A percentile compares a stretch with the other conserved stretches of the same genome.
phyloP scores from a whole-genome alignment of 164 flowering plant genomes.

The Warburgia ugandensis region DNA sequence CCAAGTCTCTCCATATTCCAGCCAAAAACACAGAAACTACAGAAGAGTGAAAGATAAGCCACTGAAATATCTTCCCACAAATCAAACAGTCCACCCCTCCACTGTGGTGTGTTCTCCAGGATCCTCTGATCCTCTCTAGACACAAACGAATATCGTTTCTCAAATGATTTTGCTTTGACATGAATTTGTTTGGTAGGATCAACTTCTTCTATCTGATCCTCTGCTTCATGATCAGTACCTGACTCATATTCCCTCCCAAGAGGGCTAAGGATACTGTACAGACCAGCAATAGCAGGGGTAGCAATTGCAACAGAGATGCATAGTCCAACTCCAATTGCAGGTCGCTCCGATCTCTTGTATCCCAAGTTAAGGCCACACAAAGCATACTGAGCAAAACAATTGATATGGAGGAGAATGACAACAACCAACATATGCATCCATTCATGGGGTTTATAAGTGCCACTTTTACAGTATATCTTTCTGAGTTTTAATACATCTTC shows the following conservation, averaged over 20 bases:
- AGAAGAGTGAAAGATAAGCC: constrained; percentile 80
- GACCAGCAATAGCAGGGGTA: constrained; percentile 78
- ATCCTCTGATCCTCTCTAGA: constrained; percentile 30
- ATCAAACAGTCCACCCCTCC: constrained; percentile 90
- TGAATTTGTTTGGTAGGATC: constrained; percentile 8
- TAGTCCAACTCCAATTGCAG: constrained; percentile 73
- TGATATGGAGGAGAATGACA: constrained; percentile 59
- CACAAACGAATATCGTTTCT: constrained; percentile 72
- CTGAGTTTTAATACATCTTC: constrained; percentile 60
- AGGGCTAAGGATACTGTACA: constrained; percentile 66
- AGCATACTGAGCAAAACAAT: constrained; percentile 86
- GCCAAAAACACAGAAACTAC: constrained; percentile 86
- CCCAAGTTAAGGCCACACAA: constrained; percentile 79
- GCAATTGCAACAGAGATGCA: constrained; percentile 68
- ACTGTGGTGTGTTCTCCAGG: constrained; percentile 46
- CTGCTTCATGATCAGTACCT: constrained; percentile 56
- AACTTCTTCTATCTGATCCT: constrained; percentile 12
- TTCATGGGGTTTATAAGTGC: constrained; percentile 85
- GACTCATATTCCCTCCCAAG: constrained; percentile 73
- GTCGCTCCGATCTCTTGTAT: constrained; percentile 74
- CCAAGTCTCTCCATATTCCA: constrained; percentile 99
- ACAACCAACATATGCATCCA: constrained; percentile 94
- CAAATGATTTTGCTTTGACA: constrained; percentile 29
- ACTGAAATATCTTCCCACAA: constrained; percentile 77
- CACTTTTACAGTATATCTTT: constrained; percentile 78